Conservation (phyloP, 495 filamentous ascomycete species). For the Thermochaetoides thermophila region DNA sequence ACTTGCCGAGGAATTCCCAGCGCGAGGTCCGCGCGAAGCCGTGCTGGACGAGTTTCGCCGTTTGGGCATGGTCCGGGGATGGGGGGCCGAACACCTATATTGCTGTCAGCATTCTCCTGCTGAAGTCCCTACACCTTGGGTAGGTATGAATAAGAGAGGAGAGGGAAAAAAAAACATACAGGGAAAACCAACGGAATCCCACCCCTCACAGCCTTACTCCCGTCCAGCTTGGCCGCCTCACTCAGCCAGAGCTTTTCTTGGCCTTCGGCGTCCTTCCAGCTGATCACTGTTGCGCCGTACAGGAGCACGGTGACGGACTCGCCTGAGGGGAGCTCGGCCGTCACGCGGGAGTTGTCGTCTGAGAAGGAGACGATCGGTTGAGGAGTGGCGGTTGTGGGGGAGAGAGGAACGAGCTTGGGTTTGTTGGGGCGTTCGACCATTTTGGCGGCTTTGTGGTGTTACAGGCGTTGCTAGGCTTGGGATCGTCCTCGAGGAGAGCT, state of each 20-base stretch:
- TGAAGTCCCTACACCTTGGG: not conserved
- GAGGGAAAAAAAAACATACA: constrained; percentile 33
- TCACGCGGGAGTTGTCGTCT: constrained; percentile 47
- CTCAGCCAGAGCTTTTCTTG: constrained; percentile 82
- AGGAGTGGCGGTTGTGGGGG: constrained; percentile 47
- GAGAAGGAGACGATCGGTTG: constrained; percentile 54
- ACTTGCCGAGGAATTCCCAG: constrained; percentile 68
- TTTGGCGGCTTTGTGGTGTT: constrained; percentile 5
- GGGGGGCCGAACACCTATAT: constrained; percentile 77
- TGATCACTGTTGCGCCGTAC: constrained; percentile 81
- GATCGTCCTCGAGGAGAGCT: too few relatives aligned
- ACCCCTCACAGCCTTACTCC: constrained; percentile 47
- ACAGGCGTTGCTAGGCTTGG: too few relatives aligned
- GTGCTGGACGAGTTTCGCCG: constrained; percentile 71
- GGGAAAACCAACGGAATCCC: constrained; percentile 94
- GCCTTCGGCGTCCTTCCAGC: constrained; percentile 72
- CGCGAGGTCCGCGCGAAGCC: constrained; percentile 80
- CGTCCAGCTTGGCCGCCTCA: constrained; percentile 51
- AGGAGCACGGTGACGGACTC: constrained; percentile 76
- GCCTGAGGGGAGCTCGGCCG: constrained; percentile 64
- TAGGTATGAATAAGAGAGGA: not conserved
- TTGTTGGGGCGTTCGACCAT: constrained; percentile 80
- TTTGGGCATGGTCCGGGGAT: constrained; percentile 56
- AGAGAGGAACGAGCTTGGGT: constrained; percentile 68
- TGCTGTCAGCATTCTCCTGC: not conserved